Conservation (phyloP, 202 grass and related monocot species). For the Zizania palustris region DNA sequence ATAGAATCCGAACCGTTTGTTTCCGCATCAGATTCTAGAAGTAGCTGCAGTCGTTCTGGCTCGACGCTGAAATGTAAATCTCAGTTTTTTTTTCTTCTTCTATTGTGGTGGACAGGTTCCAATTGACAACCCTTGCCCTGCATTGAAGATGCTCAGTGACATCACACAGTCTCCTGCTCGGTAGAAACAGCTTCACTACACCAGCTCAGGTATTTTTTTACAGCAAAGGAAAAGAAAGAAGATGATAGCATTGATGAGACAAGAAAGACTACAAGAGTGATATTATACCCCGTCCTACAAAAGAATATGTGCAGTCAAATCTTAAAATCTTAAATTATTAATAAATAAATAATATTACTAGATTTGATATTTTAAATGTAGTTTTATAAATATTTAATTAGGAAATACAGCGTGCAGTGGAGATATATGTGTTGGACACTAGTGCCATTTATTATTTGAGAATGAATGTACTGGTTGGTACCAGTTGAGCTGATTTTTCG, state of each 20-base stretch:
- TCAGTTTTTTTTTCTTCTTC: slow-evolving; percentile 18
- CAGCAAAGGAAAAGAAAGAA: slow-evolving; percentile 19
- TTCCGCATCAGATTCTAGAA: too few relatives aligned
- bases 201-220: slow-evolving; percentile 18
- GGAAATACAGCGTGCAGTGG: too few relatives aligned
- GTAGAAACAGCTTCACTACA: slow-evolving; percentile 24
- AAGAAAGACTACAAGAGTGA: slow-evolving; percentile 9
- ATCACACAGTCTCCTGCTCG: slow-evolving; percentile 69
- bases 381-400: too few relatives aligned
- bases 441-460: too few relatives aligned
- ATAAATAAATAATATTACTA: too few relatives aligned
- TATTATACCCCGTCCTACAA: not conserved
- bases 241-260: slow-evolving; percentile 39
- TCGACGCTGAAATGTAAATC: slow-evolving; percentile 27
- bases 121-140: slow-evolving; percentile 86
- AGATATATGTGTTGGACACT: too few relatives aligned
- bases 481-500: slow-evolving; percentile 31
- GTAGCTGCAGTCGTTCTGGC: too few relatives aligned
- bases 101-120: slow-evolving; percentile 64
- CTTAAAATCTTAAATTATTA: too few relatives aligned
- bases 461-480: not conserved
- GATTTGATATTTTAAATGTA: too few relatives aligned
- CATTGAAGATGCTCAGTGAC: slow-evolving; percentile 75
- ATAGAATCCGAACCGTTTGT: too few relatives aligned
- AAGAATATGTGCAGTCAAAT: too few relatives aligned